Conservation (phyloP, 2,329 filamentous ascomycete species). For the Penicillium hordei region DNA sequence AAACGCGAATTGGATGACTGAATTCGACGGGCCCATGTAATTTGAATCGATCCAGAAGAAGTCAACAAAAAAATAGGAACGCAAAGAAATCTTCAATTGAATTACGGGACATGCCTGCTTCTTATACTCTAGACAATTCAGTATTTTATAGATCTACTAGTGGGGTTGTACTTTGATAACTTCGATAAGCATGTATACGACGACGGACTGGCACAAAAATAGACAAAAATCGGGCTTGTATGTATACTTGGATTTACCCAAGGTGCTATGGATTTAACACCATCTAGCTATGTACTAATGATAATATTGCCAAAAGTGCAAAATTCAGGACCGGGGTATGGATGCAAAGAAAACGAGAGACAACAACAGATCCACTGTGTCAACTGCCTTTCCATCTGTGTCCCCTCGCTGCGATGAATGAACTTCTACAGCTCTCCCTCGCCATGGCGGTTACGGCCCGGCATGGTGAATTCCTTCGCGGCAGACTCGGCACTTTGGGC, state of each 20-base stretch:
- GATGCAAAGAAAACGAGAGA: conserved; percentile 1
- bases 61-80: conserved; percentile 28
- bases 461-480: conserved; percentile 19
- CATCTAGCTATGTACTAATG: conserved; percentile 9
- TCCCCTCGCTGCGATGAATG: background rate
- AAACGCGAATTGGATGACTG: conserved; percentile 30
- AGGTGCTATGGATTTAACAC: background rate
- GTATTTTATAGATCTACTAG: background rate
- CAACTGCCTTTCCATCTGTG: background rate
- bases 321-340: background rate
- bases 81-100: conserved; percentile 20
- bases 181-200: background rate
- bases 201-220: background rate
- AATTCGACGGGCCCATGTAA: conserved; percentile 30
- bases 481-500: conserved; percentile 26
- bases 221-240: background rate
- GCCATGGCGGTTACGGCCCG: conserved; percentile 17
- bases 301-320: conserved; percentile 1
- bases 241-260: background rate
- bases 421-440: conserved; percentile 28
- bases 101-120: conserved; percentile 11
- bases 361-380: background rate
- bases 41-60: conserved; percentile 32
- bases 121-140: background rate
- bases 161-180: background rate